Percentiles rank a stretch among this genome's conserved stretches.
Evolutionary conservation across 2,329 filamentous ascomycete genomes (phyloP).

Genomic region (Ustulina deusta): DNA sequence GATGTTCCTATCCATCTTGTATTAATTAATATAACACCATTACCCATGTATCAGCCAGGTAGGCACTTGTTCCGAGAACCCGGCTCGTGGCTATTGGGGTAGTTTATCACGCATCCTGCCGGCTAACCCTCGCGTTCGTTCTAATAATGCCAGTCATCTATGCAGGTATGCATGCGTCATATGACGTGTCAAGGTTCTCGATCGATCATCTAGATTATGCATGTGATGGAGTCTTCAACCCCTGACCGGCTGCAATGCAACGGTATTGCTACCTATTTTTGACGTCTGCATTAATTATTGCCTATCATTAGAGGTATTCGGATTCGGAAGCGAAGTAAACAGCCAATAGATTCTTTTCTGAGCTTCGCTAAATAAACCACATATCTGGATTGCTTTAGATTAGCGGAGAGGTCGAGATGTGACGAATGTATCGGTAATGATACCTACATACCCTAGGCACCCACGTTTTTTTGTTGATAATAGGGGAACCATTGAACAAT

Average conservation of each 20-base stretch:
- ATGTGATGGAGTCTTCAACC: constrained; percentile 4
- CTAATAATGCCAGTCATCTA: constrained; percentile 2
- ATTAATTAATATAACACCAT: not conserved
- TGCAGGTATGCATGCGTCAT: constrained; percentile 4
- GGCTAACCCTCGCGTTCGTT: not conserved
- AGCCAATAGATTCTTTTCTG: no score
- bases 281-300: not conserved
- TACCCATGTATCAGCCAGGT: constrained; percentile 7
- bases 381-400: not conserved
- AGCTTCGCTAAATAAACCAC: not conserved
- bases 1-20: not conserved
- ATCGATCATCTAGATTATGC: constrained; percentile 26
- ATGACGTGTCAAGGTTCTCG: constrained; percentile 23
- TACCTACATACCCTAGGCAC: not conserved
- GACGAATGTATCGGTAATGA: not conserved
- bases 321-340: not conserved
- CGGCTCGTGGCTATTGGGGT: not conserved
- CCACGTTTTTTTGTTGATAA: not conserved
- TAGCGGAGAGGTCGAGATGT: not conserved
- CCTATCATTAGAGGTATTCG: no score
- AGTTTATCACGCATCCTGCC: not conserved
- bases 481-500: not conserved
- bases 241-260: constrained; percentile 10
- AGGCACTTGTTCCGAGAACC: constrained; percentile 29
- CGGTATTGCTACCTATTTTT: not conserved